phyloP scores from a whole-genome alignment of 2,329 filamentous ascomycete genomes.

The Aschersonia sp. region DNA sequence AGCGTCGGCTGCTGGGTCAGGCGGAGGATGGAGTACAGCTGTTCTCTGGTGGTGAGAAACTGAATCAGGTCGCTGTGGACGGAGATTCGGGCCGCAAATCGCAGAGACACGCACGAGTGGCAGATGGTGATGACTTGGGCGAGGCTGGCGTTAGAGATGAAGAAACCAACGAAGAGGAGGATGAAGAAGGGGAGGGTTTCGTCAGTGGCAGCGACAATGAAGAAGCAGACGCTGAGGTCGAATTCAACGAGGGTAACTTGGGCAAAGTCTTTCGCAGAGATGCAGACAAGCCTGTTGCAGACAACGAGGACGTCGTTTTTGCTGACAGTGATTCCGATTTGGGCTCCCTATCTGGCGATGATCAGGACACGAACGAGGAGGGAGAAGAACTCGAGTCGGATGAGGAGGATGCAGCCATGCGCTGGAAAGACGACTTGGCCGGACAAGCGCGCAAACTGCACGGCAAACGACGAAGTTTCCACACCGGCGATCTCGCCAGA shows the following conservation, averaged over 20 bases:
- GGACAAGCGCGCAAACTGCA: conserved; percentile 62
- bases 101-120: conserved; percentile 40
- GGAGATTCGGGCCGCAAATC: conserved; percentile 49
- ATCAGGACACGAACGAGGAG: conserved; percentile 28
- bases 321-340: conserved; percentile 96
- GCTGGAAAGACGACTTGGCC: conserved; percentile 82
- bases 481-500: conserved; percentile 69
- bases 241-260: conserved; percentile 44
- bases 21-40: conserved; percentile 72
- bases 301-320: conserved; percentile 64
- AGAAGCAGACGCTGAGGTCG: conserved; percentile 36
- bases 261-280: conserved; percentile 46
- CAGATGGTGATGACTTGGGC: conserved; percentile 29
- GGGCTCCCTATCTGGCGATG: conserved; percentile 59
- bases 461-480: conserved; percentile 54
- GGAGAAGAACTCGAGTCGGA: conserved; percentile 38
- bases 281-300: conserved; percentile 34
- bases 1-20: conserved; percentile 69
- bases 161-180: conserved; percentile 23
- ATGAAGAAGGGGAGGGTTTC: conserved; percentile 11
- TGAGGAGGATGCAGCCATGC: conserved; percentile 57
- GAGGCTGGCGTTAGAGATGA: conserved; percentile 16
- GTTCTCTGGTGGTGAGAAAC: conserved; percentile 62
- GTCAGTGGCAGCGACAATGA: conserved; percentile 38
- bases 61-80: conserved; percentile 39